A percentile compares a stretch with the other conserved stretches of the same genome.
Conservation (phyloP, 805 yeast species). For the Metschnikowia rubicola region DNA sequence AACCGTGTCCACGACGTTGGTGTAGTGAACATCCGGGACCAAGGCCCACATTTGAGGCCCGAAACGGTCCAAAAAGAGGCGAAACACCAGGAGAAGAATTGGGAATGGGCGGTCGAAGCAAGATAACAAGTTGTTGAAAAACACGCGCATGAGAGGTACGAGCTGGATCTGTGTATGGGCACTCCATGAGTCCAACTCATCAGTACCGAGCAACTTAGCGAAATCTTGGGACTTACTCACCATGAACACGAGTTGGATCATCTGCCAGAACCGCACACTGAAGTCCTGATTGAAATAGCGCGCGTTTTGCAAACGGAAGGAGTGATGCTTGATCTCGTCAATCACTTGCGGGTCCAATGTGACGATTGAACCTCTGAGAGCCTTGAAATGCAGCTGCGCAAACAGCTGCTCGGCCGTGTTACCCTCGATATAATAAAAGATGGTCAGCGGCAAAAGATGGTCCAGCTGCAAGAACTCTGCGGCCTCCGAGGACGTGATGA, state of each 20-base stretch:
- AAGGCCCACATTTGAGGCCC: conserved; percentile 41
- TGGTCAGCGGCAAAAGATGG: conserved; percentile 42
- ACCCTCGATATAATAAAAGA: conserved; percentile 57
- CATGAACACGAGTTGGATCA: conserved; percentile 33
- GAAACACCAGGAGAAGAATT: conserved; percentile 49
- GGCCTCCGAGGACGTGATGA: conserved; percentile 1
- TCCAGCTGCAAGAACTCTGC: conserved; percentile 2
- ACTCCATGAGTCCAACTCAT: conserved; percentile 33
- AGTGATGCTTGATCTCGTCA: conserved; percentile 55
- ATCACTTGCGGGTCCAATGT: conserved; percentile 23
- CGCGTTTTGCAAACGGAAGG: conserved; percentile 53
- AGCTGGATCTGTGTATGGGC: conserved; percentile 27
- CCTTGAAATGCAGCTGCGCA: conserved; percentile 35
- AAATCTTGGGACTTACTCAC: conserved; percentile 12
- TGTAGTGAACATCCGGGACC: conserved; percentile 51
- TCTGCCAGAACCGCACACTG: conserved; percentile 49
- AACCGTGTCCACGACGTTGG: conserved; percentile 56
- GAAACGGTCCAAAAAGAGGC: conserved; percentile 40
- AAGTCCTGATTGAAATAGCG: conserved; percentile 39
- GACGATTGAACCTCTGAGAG: background rate
- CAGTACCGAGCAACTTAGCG: conserved; percentile 25
- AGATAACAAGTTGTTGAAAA: conserved; percentile 53
- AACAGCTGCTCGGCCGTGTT: conserved; percentile 42
- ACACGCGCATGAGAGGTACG: conserved; percentile 36
- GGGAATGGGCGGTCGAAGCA: conserved; percentile 50